Evolutionary conservation across 768 basidiomycete species (phyloP), one percentile per base, ranked within the genome.

Genomic region (Mrakia blollopis): DNA sequence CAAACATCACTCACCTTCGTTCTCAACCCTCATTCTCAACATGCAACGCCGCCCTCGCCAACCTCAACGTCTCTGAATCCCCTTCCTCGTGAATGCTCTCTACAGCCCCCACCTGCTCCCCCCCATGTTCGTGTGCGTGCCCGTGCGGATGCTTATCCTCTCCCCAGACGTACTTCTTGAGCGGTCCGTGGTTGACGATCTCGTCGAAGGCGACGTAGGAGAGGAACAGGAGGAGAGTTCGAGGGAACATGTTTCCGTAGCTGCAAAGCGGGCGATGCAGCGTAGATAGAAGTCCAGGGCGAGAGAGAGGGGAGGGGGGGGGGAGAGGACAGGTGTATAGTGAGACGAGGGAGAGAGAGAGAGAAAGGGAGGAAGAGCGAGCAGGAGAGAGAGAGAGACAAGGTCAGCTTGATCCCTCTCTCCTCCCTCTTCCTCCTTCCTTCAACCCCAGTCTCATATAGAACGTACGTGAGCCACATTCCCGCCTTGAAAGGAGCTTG

Each of bases 141-240:
- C 8, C 18, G 23, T 68, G 37, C 6, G 1, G 39, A 30, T 63
- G 62, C 23, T 68, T 23, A 7, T 68, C 35, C 71, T 72, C 52
- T 30, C 54, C 71, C 30, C 21, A 44, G 5, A 73, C 60, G 60
- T 73, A 62, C 41, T 47, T 63, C 47, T 61, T 62, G n/a, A 62
- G 44, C 28, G 73, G 73, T 3, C 73, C 73, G 30, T 74, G 35
- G 44, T 74, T 74, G 41, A 63, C 73, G 21, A 74, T 47, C 73
- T 74, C 61, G 32, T 63, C n/a, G 14, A 61, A 41, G 14, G 32
- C 14, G 44, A 37, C 30, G 30, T 25, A 65, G 14, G 62, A 9
- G 13, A 63, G 30, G 30, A 63, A 62, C 11, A 67, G 21, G 61
- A 28, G 62, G 21, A 74, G 35, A 0, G 73, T 32, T 21, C 47